phyloP scores from a whole-genome alignment of 1,139 yeast genomes.

The Maudiozyma humilis region DNA sequence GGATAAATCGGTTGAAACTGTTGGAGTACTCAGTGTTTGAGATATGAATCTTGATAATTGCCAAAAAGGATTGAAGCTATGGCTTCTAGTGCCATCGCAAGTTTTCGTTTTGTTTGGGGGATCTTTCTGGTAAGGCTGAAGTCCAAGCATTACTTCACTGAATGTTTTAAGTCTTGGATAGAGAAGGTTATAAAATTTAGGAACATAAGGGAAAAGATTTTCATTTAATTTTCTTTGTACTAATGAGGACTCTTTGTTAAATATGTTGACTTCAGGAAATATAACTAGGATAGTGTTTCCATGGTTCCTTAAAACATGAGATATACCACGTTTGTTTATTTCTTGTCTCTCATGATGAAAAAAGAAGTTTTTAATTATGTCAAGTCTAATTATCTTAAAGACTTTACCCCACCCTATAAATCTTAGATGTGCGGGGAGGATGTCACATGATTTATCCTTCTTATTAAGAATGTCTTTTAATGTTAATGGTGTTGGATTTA shows the following conservation, averaged over 20 bases:
- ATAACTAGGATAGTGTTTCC: constrained; percentile 33
- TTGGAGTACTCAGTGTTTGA: too few species aligned
- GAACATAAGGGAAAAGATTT: constrained; percentile 40
- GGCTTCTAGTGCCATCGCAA: background rate
- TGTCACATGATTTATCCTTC: background rate
- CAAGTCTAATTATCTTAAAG: constrained; percentile 21
- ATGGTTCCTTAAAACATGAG: constrained; percentile 9
- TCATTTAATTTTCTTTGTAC: constrained; percentile 46
- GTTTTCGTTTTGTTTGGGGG: background rate
- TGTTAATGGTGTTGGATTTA: constrained; percentile 6
- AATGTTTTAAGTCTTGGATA: constrained; percentile 51
- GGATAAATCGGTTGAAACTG: too few species aligned
- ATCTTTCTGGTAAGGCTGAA: constrained; percentile 21
- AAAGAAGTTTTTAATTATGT: constrained; percentile 19
- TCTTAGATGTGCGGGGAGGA: background rate
- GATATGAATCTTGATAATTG: background rate
- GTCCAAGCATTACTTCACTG: constrained; percentile 42
- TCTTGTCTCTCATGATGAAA: constrained; percentile 25
- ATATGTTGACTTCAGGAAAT: constrained; percentile 70
- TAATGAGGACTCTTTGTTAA: constrained; percentile 39
- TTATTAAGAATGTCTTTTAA: too few species aligned
- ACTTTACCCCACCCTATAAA: constrained; percentile 28
- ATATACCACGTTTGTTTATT: constrained; percentile 12
- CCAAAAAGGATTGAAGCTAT: background rate
- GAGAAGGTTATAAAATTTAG: constrained; percentile 45